phyloP scores from a whole-genome alignment of 2,329 filamentous ascomycete genomes.

The Fusarium protoensiforme region DNA sequence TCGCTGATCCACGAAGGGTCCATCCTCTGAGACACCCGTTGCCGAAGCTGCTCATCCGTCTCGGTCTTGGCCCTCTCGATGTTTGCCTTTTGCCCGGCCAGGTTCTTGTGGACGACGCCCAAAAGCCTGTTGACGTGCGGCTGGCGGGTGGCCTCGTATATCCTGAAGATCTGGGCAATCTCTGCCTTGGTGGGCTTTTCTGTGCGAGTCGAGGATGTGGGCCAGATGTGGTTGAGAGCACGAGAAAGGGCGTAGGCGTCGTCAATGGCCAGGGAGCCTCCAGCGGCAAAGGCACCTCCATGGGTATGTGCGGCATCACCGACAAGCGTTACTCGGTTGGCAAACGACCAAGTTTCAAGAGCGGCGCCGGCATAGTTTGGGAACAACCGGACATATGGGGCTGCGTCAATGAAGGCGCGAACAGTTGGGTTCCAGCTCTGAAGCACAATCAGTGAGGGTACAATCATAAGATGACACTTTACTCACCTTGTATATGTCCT shows the following conservation, averaged over 20 bases:
- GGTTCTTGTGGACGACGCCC: slow-evolving; percentile 18
- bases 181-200: slow-evolving; percentile 24
- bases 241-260: slow-evolving; percentile 56
- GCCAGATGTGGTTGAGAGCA: slow-evolving; percentile 51
- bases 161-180: slow-evolving; percentile 45
- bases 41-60: slow-evolving; percentile 52
- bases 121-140: slow-evolving; percentile 51
- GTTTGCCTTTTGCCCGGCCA: slow-evolving; percentile 13
- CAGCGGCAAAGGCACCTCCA: slow-evolving; percentile 54
- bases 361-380: slow-evolving; percentile 55
- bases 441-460: background rate
- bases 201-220: background rate
- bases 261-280: slow-evolving; percentile 53
- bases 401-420: slow-evolving; percentile 52
- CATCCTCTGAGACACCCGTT: slow-evolving; percentile 48
- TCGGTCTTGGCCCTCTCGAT: slow-evolving; percentile 36
- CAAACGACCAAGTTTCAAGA: slow-evolving; percentile 55
- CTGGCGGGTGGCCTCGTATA: slow-evolving; percentile 57
- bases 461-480: too few relatives aligned
- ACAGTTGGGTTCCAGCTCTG: slow-evolving; percentile 55
- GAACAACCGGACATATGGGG: slow-evolving; percentile 53
- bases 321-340: slow-evolving; percentile 48
- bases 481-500: slow-evolving; percentile 46
- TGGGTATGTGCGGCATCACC: slow-evolving; percentile 56
- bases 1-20: slow-evolving; percentile 58